Percentiles rank a stretch among this genome's conserved stretches.
Conservation (phyloP, 805 yeast genomes). For the Ogataea paraovalis region DNA sequence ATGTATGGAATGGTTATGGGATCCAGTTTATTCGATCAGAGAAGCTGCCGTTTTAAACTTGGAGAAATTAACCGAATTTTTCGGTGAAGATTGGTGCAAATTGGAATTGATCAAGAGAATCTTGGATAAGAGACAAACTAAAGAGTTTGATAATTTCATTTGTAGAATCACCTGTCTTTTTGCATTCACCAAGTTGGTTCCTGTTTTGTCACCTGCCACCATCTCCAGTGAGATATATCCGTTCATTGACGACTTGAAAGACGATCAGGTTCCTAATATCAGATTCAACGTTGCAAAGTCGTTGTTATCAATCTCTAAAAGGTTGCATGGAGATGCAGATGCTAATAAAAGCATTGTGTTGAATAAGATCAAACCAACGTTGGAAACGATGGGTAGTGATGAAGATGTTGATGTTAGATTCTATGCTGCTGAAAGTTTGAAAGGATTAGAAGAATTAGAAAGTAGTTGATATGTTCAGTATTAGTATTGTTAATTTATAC, state of each 20-base stretch:
- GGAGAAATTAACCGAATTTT: constrained; percentile 73
- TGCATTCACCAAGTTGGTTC: constrained; percentile 78
- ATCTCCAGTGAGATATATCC: constrained; percentile 70
- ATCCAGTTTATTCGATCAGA: constrained; percentile 91
- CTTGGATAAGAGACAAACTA: constrained; percentile 39
- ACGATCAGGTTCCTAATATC: constrained; percentile 90
- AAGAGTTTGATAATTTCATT: constrained; percentile 62
- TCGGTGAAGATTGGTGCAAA: constrained; percentile 94
- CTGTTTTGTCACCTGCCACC: constrained; percentile 59
- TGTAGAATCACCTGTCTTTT: constrained; percentile 88
- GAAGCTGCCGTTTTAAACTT: constrained; percentile 91
- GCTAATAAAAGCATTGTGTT: constrained; percentile 38
- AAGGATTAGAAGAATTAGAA: constrained; percentile 15
- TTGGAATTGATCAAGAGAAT: constrained; percentile 76
- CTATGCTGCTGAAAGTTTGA: constrained; percentile 59
- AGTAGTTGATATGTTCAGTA: neutral
- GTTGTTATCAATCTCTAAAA: constrained; percentile 55
- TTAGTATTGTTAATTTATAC: neutral
- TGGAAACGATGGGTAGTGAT: constrained; percentile 65
- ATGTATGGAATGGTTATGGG: constrained; percentile 98
- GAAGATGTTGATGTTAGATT: constrained; percentile 85
- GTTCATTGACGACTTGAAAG: constrained; percentile 64
- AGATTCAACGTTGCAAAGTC: constrained; percentile 93
- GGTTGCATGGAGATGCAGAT: constrained; percentile 31
- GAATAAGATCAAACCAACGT: constrained; percentile 55